Percentiles rank a stretch among this genome's conserved stretches.
Conservation (phyloP, 805 yeast species). For the Torulaspora delbrueckii region DNA sequence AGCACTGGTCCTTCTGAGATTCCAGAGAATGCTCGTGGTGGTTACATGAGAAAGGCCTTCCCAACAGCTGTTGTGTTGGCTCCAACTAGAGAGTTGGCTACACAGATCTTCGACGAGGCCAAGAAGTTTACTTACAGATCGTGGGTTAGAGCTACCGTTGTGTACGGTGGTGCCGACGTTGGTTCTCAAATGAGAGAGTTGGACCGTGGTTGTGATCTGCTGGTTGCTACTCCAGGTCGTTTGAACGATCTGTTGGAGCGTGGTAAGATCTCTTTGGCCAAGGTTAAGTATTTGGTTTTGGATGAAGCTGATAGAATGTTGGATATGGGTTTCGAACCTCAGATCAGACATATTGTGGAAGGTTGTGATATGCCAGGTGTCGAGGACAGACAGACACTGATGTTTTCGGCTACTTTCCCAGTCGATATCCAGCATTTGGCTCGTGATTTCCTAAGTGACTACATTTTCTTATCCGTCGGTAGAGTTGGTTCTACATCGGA, state of each 20-base stretch:
- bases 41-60: slow-evolving; percentile 68
- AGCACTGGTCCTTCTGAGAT: slow-evolving; percentile 74
- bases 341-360: slow-evolving; percentile 96
- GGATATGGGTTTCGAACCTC: slow-evolving; percentile 99
- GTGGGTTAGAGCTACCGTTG: slow-evolving; percentile 95
- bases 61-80: slow-evolving; percentile 96
- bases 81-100: slow-evolving; percentile 98
- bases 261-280: slow-evolving; percentile 83
- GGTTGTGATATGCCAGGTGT: slow-evolving; percentile 97
- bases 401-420: slow-evolving; percentile 99
- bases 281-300: slow-evolving; percentile 87
- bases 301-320: slow-evolving; percentile 99
- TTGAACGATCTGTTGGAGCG: slow-evolving; percentile 92
- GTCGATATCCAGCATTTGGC: slow-evolving; percentile 95
- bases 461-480: slow-evolving; percentile 94
- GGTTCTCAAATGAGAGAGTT: slow-evolving; percentile 81
- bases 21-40: slow-evolving; percentile 37
- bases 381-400: slow-evolving; percentile 86
- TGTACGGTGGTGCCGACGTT: slow-evolving; percentile 97
- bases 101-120: slow-evolving; percentile 94
- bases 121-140: slow-evolving; percentile 95
- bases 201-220: slow-evolving; percentile 89
- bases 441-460: slow-evolving; percentile 92
- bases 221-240: slow-evolving; percentile 99
- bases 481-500: slow-evolving; percentile 99